Conservation (phyloP, 768 basidiomycete genomes). For the Neoboletus brunneissimus region DNA sequence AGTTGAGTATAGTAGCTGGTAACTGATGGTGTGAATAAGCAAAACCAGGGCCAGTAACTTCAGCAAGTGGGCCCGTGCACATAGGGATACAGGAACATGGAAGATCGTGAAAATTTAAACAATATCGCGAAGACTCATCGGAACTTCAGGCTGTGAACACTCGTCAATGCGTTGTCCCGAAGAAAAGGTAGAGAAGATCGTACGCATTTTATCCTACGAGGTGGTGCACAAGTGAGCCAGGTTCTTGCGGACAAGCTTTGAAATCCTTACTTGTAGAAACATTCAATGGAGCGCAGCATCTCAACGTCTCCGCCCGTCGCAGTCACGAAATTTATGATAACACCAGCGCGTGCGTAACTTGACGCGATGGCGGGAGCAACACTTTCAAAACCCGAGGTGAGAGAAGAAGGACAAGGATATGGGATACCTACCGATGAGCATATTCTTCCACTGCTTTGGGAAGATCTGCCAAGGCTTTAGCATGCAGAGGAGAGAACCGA, state of each 20-base stretch:
- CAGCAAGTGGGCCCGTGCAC: slow-evolving; percentile 45
- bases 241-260: background rate
- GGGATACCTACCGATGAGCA: slow-evolving; percentile 70
- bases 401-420: background rate
- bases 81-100: slow-evolving; percentile 81
- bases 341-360: slow-evolving; percentile 79
- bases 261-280: slow-evolving; percentile 84
- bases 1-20: slow-evolving; percentile 49
- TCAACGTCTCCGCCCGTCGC: slow-evolving; percentile 98
- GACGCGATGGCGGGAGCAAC: slow-evolving; percentile 88
- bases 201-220: slow-evolving; percentile 82
- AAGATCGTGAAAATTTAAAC: slow-evolving; percentile 56
- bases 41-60: slow-evolving; percentile 31
- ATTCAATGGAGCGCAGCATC: slow-evolving; percentile 97
- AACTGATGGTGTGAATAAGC: slow-evolving; percentile 37
- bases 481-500: background rate
- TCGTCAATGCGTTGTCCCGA: slow-evolving; percentile 19
- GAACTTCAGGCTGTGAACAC: slow-evolving; percentile 75
- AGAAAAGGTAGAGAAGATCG: slow-evolving; percentile 29
- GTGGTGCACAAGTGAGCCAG: slow-evolving; percentile 14
- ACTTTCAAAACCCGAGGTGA: slow-evolving; percentile 37
- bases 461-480: slow-evolving; percentile 52
- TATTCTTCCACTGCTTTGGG: slow-evolving; percentile 98
- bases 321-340: slow-evolving; percentile 95
- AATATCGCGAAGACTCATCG: slow-evolving; percentile 86